phyloP scores from a whole-genome alignment of 2,329 filamentous ascomycete species.

The Penicillium verrucosum region DNA sequence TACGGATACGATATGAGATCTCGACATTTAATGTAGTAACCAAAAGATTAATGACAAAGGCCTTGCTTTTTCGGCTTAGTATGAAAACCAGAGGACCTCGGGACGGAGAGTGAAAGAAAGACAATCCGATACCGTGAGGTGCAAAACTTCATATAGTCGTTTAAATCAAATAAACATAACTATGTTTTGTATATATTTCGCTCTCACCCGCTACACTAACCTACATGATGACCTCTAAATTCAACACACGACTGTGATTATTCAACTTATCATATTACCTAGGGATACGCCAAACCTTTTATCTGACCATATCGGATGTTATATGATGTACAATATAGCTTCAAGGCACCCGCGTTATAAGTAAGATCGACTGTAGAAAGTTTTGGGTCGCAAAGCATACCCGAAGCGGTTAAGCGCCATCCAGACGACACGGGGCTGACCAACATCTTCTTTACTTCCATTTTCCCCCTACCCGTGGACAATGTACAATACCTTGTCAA shows the following conservation, averaged over 20 bases:
- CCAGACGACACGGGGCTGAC: not conserved
- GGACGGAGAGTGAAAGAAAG: too few relatives aligned
- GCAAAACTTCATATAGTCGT: not conserved
- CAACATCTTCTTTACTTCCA: not conserved
- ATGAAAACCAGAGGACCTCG: not conserved
- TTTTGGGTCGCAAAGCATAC: constrained; percentile 10
- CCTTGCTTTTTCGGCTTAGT: not conserved
- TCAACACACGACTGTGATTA: not conserved
- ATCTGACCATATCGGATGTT: not conserved
- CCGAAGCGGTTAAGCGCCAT: constrained; percentile 6
- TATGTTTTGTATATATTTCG: not conserved
- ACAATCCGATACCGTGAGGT: not conserved
- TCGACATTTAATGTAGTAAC: not conserved
- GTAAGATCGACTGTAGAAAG: not conserved
- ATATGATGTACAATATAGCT: too few relatives aligned
- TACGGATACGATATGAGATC: not conserved
- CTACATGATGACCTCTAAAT: not conserved
- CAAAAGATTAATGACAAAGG: not conserved
- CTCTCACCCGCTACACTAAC: not conserved
- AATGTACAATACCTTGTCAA: not conserved
- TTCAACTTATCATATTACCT: not conserved
- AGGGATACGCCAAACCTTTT: too few relatives aligned
- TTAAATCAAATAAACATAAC: not conserved
- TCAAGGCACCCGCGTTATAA: not conserved
- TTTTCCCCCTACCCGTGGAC: not conserved